Conservation (phyloP, 2,329 filamentous ascomycete genomes). For the Fusarium longipes region DNA sequence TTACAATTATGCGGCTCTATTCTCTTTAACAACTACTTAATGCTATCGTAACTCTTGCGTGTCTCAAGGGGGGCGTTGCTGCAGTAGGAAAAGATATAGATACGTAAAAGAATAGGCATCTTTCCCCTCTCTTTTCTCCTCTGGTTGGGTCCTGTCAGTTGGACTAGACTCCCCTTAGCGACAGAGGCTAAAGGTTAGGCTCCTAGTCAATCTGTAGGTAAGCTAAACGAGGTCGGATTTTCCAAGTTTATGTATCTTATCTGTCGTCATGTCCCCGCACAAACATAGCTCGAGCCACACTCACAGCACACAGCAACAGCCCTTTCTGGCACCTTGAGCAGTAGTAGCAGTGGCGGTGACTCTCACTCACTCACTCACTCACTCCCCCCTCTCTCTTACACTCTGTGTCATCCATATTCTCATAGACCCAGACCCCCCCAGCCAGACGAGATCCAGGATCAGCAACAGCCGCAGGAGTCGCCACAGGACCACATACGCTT, state of each 20-base stretch:
- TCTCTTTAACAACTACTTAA: background rate
- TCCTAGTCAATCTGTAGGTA: background rate
- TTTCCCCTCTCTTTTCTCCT: constrained; percentile 8
- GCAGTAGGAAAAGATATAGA: background rate
- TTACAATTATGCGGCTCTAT: constrained; percentile 18
- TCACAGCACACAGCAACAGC: constrained; percentile 20
- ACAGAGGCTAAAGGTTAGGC: constrained; percentile 4
- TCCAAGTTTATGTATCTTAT: constrained; percentile 24
- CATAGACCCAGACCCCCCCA: constrained; percentile 25
- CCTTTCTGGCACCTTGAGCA: constrained; percentile 16
- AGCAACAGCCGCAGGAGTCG: background rate
- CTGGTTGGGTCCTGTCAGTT: constrained; percentile 4
- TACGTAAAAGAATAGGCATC: constrained; percentile 1
- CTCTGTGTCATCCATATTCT: constrained; percentile 15
- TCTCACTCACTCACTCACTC: constrained; percentile 18
- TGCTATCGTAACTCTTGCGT: background rate
- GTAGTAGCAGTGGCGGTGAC: constrained; percentile 14
- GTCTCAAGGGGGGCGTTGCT: background rate
- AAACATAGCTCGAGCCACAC: constrained; percentile 36
- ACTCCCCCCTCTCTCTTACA: background rate
- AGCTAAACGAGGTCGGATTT: constrained; percentile 8
- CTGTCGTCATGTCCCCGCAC: constrained; percentile 46
- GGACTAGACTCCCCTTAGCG: background rate
- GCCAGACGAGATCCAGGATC: constrained; percentile 12
- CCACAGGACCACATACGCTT: constrained; percentile 3